Evolutionary conservation across 306 rosid species (phyloP).

Genomic region (Prunus mira): DNA sequence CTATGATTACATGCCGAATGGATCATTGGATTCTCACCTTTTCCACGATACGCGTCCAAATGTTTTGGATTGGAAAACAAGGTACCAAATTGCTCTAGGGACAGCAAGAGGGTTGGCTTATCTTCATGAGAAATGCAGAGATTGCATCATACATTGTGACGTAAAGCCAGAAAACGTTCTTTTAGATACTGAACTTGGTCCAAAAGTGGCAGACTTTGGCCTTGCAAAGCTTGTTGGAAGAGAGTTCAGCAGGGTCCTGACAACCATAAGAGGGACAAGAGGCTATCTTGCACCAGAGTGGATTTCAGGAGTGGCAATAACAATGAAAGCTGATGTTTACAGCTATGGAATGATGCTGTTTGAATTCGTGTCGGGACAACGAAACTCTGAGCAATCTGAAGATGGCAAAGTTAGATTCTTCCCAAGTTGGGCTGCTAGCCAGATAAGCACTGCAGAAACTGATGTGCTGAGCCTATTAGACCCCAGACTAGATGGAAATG

Average conservation of each 20-base stretch:
- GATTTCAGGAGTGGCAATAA: constrained; percentile 80
- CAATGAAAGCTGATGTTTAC: constrained; percentile 85
- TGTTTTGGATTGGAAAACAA: constrained; percentile 60
- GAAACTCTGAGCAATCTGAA: constrained; percentile 63
- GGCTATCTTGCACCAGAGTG: constrained; percentile 93
- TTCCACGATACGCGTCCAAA: constrained; percentile 35
- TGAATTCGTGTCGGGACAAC: constrained; percentile 68
- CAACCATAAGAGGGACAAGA: constrained; percentile 94
- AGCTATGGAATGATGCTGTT: constrained; percentile 96
- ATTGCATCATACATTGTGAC: constrained; percentile 90
- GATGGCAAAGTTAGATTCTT: constrained; percentile 59
- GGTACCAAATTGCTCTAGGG: constrained; percentile 82
- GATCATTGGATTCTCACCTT: constrained; percentile 58
- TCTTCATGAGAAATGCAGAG: constrained; percentile 83
- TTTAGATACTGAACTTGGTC: constrained; percentile 60
- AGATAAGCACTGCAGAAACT: constrained; percentile 34
- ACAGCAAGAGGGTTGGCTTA: constrained; percentile 80
- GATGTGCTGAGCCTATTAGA: constrained; percentile 47
- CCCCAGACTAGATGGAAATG: constrained; percentile 46
- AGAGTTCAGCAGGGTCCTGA: constrained; percentile 81
- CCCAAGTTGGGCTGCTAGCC: constrained; percentile 46
- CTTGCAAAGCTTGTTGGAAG: constrained; percentile 81
- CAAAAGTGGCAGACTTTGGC: constrained; percentile 88
- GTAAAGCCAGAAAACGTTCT: constrained; percentile 92
- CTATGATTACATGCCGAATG: constrained; percentile 79